Percentiles rank a stretch among this genome's conserved stretches.
phyloP scores from a whole-genome alignment of 805 yeast genomes.

The Starmera caribaea region DNA sequence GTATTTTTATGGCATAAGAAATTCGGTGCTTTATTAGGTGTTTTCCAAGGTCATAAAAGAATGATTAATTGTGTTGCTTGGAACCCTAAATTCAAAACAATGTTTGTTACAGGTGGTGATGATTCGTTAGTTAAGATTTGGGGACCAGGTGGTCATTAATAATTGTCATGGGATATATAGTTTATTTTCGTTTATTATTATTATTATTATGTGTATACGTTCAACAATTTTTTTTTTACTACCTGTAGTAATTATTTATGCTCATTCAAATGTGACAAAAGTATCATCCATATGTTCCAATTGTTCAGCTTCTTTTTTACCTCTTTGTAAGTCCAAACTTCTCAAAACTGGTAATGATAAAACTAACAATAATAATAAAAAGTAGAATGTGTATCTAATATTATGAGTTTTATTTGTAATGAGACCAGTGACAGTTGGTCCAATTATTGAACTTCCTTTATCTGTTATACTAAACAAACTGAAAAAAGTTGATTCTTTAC shows the following conservation, averaged over 20 bases:
- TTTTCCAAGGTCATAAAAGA: slow-evolving; percentile 53
- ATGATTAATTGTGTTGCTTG: slow-evolving; percentile 75
- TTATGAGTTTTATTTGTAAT: slow-evolving; percentile 67
- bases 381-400: slow-evolving; percentile 62
- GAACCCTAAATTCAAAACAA: slow-evolving; percentile 36
- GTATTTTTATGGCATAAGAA: slow-evolving; percentile 71
- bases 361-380: slow-evolving; percentile 43
- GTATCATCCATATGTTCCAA: slow-evolving; percentile 21
- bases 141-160: slow-evolving; percentile 27
- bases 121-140: slow-evolving; percentile 64
- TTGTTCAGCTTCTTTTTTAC: slow-evolving; percentile 41
- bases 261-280: no score
- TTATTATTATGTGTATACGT: no score
- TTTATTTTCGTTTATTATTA: no score
- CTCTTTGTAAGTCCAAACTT: slow-evolving; percentile 50
- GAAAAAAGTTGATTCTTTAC: slow-evolving; percentile 68
- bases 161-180: no score
- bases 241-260: no score
- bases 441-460: slow-evolving; percentile 68
- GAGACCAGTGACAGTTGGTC: slow-evolving; percentile 65
- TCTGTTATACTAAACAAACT: slow-evolving; percentile 72
- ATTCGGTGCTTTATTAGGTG: slow-evolving; percentile 52
- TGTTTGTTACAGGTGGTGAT: slow-evolving; percentile 83
- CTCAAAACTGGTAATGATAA: slow-evolving; percentile 49
- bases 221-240: no score